These are phyloP conservation scores for Podochytrium sp. DNA, from an alignment of 192 early-diverging fungal genomes.

Conservation along the genomic window DNA sequence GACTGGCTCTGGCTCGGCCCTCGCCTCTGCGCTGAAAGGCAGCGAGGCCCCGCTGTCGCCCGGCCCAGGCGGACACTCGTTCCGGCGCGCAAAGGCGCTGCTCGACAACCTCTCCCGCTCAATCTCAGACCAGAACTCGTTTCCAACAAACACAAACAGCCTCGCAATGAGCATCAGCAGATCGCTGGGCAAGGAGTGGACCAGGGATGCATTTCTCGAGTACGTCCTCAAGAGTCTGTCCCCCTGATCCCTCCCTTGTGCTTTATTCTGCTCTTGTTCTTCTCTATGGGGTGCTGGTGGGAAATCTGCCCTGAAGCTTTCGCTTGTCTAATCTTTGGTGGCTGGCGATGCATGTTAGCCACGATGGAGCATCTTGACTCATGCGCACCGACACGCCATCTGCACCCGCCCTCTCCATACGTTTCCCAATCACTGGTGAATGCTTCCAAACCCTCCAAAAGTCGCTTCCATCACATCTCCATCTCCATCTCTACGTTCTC, in stretches of 20 bases:
- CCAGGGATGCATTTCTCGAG: constrained; percentile 26
- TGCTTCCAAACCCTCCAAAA: too few relatives aligned
- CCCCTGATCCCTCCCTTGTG: not conserved
- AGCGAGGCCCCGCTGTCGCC: not conserved
- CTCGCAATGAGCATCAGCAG: constrained; percentile 24
- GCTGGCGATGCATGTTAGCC: too few relatives aligned
- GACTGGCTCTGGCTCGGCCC: too few relatives aligned
- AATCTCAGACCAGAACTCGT: not conserved
- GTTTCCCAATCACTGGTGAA: too few relatives aligned
- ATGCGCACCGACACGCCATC: too few relatives aligned
- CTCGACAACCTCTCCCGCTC: constrained; percentile 28
- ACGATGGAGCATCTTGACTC: not conserved
- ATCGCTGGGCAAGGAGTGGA: constrained; percentile 14
- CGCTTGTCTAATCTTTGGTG: not conserved
- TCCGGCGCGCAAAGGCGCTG: constrained; percentile 16
- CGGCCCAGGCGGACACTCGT: constrained; percentile 6
- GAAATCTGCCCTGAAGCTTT: not conserved
- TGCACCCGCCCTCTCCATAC: too few relatives aligned
- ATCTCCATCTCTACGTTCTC: too few relatives aligned
- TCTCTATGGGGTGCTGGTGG: not conserved
- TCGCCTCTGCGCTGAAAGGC: too few relatives aligned
- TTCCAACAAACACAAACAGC: not conserved
- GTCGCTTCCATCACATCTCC: too few relatives aligned
- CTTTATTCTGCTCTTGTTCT: not conserved
- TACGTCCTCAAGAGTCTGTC: not conserved